Evolutionary conservation across 176 grass and related monocot genomes (phyloP).

Genomic region (Triticum urartu): DNA sequence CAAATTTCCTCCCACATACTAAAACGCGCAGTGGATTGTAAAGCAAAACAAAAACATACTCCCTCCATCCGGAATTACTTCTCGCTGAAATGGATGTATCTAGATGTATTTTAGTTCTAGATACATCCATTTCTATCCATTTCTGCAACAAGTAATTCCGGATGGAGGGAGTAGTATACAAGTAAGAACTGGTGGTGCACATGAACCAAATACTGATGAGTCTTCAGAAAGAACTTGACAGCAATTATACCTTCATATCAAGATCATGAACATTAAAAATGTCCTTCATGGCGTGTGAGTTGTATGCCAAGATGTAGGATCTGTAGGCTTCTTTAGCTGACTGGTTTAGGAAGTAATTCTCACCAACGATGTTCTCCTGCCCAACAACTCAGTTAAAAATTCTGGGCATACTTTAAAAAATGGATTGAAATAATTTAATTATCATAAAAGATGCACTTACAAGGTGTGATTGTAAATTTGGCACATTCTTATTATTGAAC

Average conservation of each 20-base stretch:
- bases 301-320: conserved; percentile 82
- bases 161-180: background rate
- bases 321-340: conserved; percentile 96
- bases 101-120: too few relatives aligned
- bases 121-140: too few relatives aligned
- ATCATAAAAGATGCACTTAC: conserved; percentile 42
- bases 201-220: background rate
- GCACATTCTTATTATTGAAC: conserved; percentile 81
- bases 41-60: conserved; percentile 4
- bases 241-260: conserved; percentile 70
- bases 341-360: conserved; percentile 84
- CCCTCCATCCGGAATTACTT: too few relatives aligned
- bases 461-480: conserved; percentile 90
- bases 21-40: background rate
- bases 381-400: conserved; percentile 32
- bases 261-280: conserved; percentile 94
- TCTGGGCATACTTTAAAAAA: background rate
- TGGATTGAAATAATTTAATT: background rate
- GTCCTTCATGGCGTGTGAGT: conserved; percentile 91
- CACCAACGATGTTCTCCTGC: conserved; percentile 80
- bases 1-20: background rate
- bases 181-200: background rate
- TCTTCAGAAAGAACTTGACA: conserved; percentile 4
- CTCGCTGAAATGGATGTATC: too few relatives aligned
- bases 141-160: too few relatives aligned